phyloP scores from a whole-genome alignment of 2,329 filamentous ascomycete genomes.

The Colletotrichum trifolii region DNA sequence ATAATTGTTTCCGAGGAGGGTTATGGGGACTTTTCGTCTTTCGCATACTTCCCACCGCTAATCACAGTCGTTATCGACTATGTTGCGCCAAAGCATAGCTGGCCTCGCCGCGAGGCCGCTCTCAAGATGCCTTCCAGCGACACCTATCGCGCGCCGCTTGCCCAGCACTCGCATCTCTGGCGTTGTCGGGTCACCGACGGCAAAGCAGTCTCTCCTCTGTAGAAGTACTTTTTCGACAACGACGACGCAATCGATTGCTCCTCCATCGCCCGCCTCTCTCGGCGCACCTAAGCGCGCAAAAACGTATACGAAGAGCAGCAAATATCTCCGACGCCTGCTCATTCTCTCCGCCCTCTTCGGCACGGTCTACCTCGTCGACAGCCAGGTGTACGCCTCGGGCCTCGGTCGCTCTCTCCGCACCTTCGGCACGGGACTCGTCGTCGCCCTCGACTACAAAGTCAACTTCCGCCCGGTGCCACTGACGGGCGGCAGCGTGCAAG shows the following conservation, averaged over 20 bases:
- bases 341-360: slow-evolving; percentile 70
- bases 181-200: background rate
- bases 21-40: slow-evolving; percentile 12
- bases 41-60: background rate
- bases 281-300: slow-evolving; percentile 78
- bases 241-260: slow-evolving; percentile 58
- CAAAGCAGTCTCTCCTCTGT: background rate
- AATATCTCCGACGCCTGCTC: slow-evolving; percentile 81
- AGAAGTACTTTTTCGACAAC: background rate
- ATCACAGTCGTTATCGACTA: slow-evolving; percentile 25
- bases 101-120: slow-evolving; percentile 38
- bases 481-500: slow-evolving; percentile 77
- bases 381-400: slow-evolving; percentile 80
- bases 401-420: slow-evolving; percentile 83
- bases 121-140: slow-evolving; percentile 29
- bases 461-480: slow-evolving; percentile 89
- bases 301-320: slow-evolving; percentile 75
- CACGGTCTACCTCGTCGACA: slow-evolving; percentile 75
- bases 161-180: slow-evolving; percentile 6
- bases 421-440: slow-evolving; percentile 80
- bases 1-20: background rate
- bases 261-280: slow-evolving; percentile 82
- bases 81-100: slow-evolving; percentile 44
- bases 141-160: slow-evolving; percentile 15
- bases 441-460: slow-evolving; percentile 94